A percentile compares a stretch with the other conserved stretches of the same genome.
These are phyloP conservation scores for Arabidopsis thaliana DNA, from an alignment of 345 rosid genomes.

Conservation along the genomic window TAIR10.1 NC_003075.7:17330001-17330500, in stretches of 20 bases:
- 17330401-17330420: constrained; percentile 49
- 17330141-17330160: constrained; percentile 8
- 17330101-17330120: constrained; percentile 10
- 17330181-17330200: not conserved
- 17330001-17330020: constrained; percentile 32
- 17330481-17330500: constrained; percentile 63
- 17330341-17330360: constrained; percentile 50
- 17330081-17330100: constrained; percentile 30
- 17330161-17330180: not conserved
- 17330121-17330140: constrained; percentile 15
- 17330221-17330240: constrained; percentile 29
- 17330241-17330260: constrained; percentile 33
- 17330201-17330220: not conserved
- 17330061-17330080: constrained; percentile 18
- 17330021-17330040: constrained; percentile 7
- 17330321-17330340: constrained; percentile 55
- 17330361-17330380: constrained; percentile 34
- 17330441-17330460: constrained; percentile 66
- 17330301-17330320: constrained; percentile 45
- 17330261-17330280: constrained; percentile 49
- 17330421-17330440: constrained; percentile 66
- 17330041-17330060: constrained; percentile 21
- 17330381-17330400: constrained; percentile 46
- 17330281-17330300: constrained; percentile 44
- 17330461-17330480: constrained; percentile 60